Conservation (phyloP, 257 asterid genomes). For the Coffea eugenioides region DNA sequence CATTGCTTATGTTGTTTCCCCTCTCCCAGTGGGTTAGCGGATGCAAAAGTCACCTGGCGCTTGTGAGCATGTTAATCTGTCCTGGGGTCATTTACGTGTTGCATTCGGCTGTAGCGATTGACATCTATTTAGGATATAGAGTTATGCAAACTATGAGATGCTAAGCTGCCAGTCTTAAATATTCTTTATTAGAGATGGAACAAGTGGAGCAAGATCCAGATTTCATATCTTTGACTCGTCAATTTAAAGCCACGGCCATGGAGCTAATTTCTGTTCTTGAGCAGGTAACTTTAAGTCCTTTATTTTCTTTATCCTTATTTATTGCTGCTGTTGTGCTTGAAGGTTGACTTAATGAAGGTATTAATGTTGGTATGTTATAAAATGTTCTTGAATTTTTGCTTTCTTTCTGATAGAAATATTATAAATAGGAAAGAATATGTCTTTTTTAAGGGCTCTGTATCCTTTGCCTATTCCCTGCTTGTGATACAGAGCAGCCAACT, state of each 20-base stretch:
- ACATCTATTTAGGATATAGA: constrained; percentile 14
- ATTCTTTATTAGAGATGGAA: constrained; percentile 72
- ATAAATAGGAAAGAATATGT: background rate
- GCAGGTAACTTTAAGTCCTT: constrained; percentile 56
- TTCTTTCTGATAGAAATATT: background rate
- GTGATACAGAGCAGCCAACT: background rate
- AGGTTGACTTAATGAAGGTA: background rate
- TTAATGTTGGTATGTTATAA: background rate
- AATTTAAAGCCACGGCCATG: constrained; percentile 89
- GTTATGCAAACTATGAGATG: constrained; percentile 8
- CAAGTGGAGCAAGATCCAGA: constrained; percentile 96
- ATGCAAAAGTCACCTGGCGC: background rate
- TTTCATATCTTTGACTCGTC: constrained; percentile 81
- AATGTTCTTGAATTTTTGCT: background rate
- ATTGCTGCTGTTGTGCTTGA: background rate
- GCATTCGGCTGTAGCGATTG: background rate
- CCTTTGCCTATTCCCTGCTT: background rate
- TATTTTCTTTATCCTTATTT: constrained; percentile 5
- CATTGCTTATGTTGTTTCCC: background rate
- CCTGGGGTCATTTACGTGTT: constrained; percentile 7
- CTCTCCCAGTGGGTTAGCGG: background rate
- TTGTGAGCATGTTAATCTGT: background rate
- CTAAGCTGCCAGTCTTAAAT: constrained; percentile 30
- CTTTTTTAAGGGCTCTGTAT: background rate
- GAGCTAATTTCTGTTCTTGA: constrained; percentile 95